Evolutionary conservation across 306 rosid species (phyloP), one percentile per base, ranked within the genome.

Genomic region (Urtica urens): DNA sequence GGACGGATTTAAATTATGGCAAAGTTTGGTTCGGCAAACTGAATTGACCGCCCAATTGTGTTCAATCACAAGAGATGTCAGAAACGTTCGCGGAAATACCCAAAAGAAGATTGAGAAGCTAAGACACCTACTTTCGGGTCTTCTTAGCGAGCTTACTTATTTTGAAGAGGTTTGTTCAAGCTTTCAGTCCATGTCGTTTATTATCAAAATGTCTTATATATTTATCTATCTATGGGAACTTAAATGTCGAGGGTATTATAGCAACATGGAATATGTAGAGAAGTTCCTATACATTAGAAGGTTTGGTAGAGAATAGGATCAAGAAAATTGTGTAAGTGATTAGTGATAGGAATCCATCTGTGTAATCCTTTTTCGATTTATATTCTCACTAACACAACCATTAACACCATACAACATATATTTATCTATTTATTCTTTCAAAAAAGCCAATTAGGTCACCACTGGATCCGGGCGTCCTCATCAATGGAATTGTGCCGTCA

Each of bases 41-140:
- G 95, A 90, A 67, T 56, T 90, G 64, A 85, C 87, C 64, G 99
- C 99, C 49, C 95, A 85, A 41, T 71, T 90, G 75, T 81, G 99
- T 53, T 77, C 99, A 47, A 82, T 90, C 55, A 70, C 63, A 41
- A 82, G 94, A 76, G 99, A 90, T 64, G 92, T 90, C 38, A 75
- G 95, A 63, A 79, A 86, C 47, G 87, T 79, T 3, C 92, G 99
- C 10, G 99, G 95, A 16, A 90, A 90, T 71, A 85, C 95, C 28
- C 95, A 90, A 59, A 85, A 85, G 79, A 90, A 90, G 78, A 90
- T 77, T 25, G 94, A 90, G 79, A 90, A 85, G 80, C 99, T 90
- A 60, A 80, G 94, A 49, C 94, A 90, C 65, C 66, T 90, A 65
- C 95, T 90, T 43, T 79, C 87, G 73, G 99, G 99, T 64, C 87